phyloP scores from a whole-genome alignment of 768 basidiomycete species.

The Paxillus rubicundulus region DNA sequence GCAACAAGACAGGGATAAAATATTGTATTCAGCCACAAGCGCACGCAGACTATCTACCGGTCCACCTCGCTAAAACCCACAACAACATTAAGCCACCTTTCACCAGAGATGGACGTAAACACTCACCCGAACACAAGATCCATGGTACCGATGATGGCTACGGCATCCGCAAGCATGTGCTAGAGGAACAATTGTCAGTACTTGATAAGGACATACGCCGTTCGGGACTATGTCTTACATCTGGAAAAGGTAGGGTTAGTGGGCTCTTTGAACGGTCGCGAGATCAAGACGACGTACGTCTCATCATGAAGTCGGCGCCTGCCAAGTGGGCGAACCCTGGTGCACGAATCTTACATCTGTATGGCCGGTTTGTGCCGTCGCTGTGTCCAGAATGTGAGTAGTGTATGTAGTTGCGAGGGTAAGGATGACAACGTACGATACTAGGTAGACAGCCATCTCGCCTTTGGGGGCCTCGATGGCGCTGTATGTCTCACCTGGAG shows the following conservation, averaged over 20 bases:
- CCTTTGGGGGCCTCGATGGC: slow-evolving; percentile 99
- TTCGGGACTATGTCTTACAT: slow-evolving; percentile 29
- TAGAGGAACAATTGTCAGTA: slow-evolving; percentile 28
- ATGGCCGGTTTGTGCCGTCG: slow-evolving; percentile 94
- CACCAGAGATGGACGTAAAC: not conserved
- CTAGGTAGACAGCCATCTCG: slow-evolving; percentile 98
- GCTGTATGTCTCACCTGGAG: slow-evolving; percentile 92
- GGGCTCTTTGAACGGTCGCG: not conserved
- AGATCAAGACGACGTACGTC: slow-evolving; percentile 52
- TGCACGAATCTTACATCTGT: slow-evolving; percentile 95
- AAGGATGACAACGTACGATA: slow-evolving; percentile 60
- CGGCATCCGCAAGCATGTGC: slow-evolving; percentile 93
- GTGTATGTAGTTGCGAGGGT: not conserved
- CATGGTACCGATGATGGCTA: slow-evolving; percentile 98
- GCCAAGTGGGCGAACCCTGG: slow-evolving; percentile 96
- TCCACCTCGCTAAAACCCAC: slow-evolving; percentile 27
- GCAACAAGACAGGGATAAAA: not conserved
- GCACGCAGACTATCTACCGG: slow-evolving; percentile 21
- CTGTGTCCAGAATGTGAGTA: slow-evolving; percentile 34
- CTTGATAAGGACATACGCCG: not conserved
- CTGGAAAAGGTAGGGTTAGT: slow-evolving; percentile 19
- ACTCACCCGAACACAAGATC: slow-evolving; percentile 95
- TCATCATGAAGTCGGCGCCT: slow-evolving; percentile 97
- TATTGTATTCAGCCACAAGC: not conserved
- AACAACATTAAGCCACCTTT: not conserved